A percentile compares a stretch with the other conserved stretches of the same genome.
phyloP scores from a whole-genome alignment of 2,329 filamentous ascomycete genomes.

The Sclerotinia trifoliorum region DNA sequence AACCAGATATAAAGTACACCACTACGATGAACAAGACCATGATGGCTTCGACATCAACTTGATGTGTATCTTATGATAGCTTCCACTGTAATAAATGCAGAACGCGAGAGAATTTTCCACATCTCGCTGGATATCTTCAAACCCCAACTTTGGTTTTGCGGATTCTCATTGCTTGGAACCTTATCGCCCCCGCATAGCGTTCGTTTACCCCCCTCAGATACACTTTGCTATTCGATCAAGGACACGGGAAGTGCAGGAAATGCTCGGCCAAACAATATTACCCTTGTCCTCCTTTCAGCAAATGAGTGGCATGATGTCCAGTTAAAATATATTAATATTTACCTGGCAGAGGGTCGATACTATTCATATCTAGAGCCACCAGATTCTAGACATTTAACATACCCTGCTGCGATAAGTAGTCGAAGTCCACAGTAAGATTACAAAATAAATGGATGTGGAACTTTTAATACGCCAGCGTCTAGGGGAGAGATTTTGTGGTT shows the following conservation, averaged over 20 bases:
- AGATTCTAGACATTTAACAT: not conserved
- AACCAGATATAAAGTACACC: not conserved
- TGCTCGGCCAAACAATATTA: not conserved
- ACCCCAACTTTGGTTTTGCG: not conserved
- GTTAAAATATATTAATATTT: not conserved
- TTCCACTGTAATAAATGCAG: no score
- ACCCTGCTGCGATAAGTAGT: not conserved
- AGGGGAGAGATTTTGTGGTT: not conserved
- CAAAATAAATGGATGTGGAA: not conserved
- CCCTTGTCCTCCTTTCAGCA: no score
- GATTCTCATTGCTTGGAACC: not conserved
- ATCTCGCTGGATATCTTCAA: not conserved
- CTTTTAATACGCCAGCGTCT: no score
- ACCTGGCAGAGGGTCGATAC: not conserved
- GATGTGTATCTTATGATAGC: no score
- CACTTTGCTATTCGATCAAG: not conserved
- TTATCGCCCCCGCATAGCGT: no score
- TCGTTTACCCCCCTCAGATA: not conserved
- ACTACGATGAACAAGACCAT: not conserved
- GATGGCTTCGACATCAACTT: not conserved
- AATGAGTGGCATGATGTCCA: not conserved
- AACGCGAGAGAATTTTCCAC: not conserved
- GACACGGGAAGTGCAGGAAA: not conserved
- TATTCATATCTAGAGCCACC: not conserved
- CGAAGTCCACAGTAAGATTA: no score